These are phyloP conservation scores for Wallacemonas sp. DNA, from an alignment of 208 protist genomes.

Conservation along the genomic window DNA sequence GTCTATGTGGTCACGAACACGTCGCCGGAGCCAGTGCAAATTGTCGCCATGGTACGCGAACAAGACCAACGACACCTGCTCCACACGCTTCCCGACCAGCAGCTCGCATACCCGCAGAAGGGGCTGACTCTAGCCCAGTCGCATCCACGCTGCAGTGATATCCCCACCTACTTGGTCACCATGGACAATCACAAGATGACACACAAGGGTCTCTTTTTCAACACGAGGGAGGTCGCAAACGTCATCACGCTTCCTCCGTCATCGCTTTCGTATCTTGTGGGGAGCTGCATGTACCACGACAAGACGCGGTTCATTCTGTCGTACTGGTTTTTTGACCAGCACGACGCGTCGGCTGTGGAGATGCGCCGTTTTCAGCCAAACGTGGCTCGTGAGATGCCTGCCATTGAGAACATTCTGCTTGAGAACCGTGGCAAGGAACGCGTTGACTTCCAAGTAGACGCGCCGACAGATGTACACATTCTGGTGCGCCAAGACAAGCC, in stretches of 20 bases:
- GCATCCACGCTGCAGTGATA: background rate
- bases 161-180: conserved; percentile 61
- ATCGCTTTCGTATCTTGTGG: conserved; percentile 59
- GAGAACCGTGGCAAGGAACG: conserved; percentile 37
- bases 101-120: conserved; percentile 38
- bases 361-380: conserved; percentile 29
- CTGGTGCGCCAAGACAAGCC: conserved; percentile 49
- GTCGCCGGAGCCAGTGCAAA: conserved; percentile 27
- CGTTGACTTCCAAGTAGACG: conserved; percentile 63
- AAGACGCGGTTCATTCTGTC: conserved; percentile 60
- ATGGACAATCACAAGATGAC: conserved; percentile 57
- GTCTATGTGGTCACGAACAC: conserved; percentile 59
- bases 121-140: conserved; percentile 40
- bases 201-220: conserved; percentile 36
- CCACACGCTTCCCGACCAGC: conserved; percentile 31
- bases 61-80: conserved; percentile 55
- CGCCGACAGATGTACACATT: conserved; percentile 54
- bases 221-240: conserved; percentile 44
- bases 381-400: conserved; percentile 41
- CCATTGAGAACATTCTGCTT: conserved; percentile 39
- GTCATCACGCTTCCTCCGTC: conserved; percentile 44
- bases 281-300: conserved; percentile 37
- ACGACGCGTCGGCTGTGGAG: conserved; percentile 23
- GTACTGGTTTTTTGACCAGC: conserved; percentile 44
- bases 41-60: conserved; percentile 56